Evolutionary conservation across 1,284 basidiomycete species (phyloP).

Genomic region (Ceratobasidium papillatum): DNA sequence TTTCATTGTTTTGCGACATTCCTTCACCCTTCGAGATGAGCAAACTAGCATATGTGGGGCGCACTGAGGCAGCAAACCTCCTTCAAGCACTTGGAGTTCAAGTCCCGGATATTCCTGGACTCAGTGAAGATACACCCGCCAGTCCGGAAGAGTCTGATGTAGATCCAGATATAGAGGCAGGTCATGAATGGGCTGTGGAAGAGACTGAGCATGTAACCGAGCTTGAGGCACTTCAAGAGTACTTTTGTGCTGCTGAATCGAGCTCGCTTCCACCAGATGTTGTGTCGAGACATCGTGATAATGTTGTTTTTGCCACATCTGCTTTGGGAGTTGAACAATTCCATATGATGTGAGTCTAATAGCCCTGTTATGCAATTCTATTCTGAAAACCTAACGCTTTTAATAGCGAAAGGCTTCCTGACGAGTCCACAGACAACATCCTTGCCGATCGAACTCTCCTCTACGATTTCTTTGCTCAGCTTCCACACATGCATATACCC

Average conservation of each 20-base stretch:
- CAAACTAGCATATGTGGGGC: neutral
- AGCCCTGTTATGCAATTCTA: neutral
- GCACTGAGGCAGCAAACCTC: neutral
- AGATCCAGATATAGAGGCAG: neutral
- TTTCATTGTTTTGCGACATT: neutral
- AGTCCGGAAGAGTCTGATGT: neutral
- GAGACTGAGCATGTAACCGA: neutral
- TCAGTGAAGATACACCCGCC: too few relatives aligned
- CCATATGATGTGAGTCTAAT: neutral
- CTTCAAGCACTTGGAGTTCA: neutral
- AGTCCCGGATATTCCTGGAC: neutral
- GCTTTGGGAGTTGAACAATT: neutral
- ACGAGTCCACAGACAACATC: neutral
- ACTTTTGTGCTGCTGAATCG: neutral
- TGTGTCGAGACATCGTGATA: neutral
- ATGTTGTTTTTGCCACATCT: neutral
- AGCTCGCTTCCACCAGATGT: neutral
- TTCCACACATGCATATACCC: neutral
- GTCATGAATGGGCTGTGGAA: neutral
- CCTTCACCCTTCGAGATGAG: neutral
- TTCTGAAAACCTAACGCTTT: neutral
- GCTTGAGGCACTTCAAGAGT: neutral
- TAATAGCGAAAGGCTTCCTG: neutral
- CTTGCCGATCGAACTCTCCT: neutral
- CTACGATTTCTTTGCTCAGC: neutral